Conservation (phyloP, 108 stramenopile species). For the Chaetoceros tenuissimus region DNA sequence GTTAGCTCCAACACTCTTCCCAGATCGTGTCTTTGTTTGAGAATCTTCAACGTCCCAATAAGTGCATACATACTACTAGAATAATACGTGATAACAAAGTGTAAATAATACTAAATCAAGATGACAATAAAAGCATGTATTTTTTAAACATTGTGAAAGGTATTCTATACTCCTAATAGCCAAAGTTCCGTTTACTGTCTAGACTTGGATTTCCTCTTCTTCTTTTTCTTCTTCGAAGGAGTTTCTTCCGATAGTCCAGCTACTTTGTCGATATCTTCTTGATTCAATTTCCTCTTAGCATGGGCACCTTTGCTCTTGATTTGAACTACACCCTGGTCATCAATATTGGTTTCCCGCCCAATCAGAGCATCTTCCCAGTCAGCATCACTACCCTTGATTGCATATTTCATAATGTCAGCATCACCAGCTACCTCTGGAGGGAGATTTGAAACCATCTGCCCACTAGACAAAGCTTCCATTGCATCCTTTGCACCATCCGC, state of each 20-base stretch:
- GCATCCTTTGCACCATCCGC: slow-evolving; percentile 55
- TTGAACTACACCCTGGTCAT: slow-evolving; percentile 5
- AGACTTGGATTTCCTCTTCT: not conserved
- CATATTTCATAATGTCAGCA: slow-evolving; percentile 72
- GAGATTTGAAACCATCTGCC: slow-evolving; percentile 2
- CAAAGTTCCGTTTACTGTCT: no score
- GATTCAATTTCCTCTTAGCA: not conserved
- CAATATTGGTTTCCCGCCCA: slow-evolving; percentile 29
- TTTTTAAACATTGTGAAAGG: no score
- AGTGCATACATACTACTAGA: no score
- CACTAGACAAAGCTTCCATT: slow-evolving; percentile 32
- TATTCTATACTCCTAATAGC: no score
- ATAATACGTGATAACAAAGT: no score
- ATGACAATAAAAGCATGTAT: no score
- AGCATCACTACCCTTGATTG: slow-evolving; percentile 71
- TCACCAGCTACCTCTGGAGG: slow-evolving; percentile 60
- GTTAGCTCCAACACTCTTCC: slow-evolving; percentile 81
- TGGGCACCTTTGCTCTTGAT: slow-evolving; percentile 1
- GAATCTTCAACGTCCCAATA: no score
- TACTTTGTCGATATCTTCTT: not conserved
- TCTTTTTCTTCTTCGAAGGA: not conserved
- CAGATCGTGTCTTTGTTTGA: slow-evolving; percentile 87
- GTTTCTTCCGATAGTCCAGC: not conserved
- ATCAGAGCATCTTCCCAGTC: slow-evolving; percentile 74
- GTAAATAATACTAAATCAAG: no score